Evolutionary conservation across 768 basidiomycete genomes (phyloP).

Genomic region (Tylopilus balloui): DNA sequence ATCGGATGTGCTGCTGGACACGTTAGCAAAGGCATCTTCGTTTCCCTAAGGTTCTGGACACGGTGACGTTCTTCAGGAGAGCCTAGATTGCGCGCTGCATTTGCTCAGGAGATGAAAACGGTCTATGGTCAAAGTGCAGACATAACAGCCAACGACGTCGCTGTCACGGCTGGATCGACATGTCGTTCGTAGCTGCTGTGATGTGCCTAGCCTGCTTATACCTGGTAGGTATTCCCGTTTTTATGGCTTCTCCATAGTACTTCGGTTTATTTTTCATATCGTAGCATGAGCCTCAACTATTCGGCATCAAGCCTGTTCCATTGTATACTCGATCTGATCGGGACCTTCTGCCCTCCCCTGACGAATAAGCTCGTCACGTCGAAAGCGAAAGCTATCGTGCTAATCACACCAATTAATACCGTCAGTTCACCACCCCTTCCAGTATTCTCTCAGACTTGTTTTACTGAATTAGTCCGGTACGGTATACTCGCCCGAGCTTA

Average conservation of each 20-base stretch:
- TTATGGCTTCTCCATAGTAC: background rate
- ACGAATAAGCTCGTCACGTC: constrained; percentile 49
- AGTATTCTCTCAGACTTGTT: background rate
- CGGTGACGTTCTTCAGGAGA: constrained; percentile 58
- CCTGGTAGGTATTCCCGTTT: constrained; percentile 48
- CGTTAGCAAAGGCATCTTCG: constrained; percentile 42
- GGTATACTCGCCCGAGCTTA: constrained; percentile 52
- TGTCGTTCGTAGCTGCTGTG: constrained; percentile 60
- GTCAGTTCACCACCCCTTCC: constrained; percentile 30
- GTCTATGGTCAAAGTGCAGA: constrained; percentile 52
- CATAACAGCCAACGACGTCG: constrained; percentile 53
- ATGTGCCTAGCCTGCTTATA: constrained; percentile 48
- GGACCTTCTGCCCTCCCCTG: constrained; percentile 57
- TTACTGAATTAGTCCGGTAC: constrained; percentile 54
- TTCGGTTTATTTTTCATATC: background rate
- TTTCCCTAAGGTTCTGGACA: constrained; percentile 51
- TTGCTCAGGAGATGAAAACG: constrained; percentile 57
- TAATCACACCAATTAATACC: constrained; percentile 78
- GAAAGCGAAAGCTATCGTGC: constrained; percentile 62
- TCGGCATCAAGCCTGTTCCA: constrained; percentile 55
- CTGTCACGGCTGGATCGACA: constrained; percentile 65
- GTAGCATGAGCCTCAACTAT: constrained; percentile 63
- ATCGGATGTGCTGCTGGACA: constrained; percentile 44
- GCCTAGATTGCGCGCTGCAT: constrained; percentile 41
- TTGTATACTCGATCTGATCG: constrained; percentile 47